Percentiles rank a stretch among this genome's conserved stretches.
Conservation (phyloP, 2,329 filamentous ascomycete genomes). For the Alternaria sp. region DNA sequence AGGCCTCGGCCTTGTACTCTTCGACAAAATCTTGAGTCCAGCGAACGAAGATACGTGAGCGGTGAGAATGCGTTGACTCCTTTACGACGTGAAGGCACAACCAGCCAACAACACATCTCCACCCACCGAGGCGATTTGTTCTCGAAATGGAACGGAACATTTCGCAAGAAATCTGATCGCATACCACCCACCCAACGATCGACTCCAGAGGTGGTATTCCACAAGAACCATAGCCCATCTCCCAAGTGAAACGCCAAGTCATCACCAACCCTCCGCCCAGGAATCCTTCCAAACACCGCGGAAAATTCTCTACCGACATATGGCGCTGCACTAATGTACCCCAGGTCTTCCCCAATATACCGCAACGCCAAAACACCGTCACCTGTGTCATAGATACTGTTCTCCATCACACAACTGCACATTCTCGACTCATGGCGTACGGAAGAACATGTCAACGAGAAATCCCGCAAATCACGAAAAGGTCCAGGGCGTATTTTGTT, state of each 20-base stretch:
- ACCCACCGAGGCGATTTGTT: background rate
- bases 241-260: constrained; percentile 7
- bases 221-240: background rate
- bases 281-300: background rate
- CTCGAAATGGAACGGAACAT: background rate
- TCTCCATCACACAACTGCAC: background rate
- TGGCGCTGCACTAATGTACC: background rate
- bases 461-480: constrained; percentile 1
- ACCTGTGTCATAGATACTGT: background rate
- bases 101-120: background rate
- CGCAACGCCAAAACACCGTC: constrained; percentile 1
- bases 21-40: background rate
- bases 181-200: background rate
- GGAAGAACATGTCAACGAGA: background rate
- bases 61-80: background rate
- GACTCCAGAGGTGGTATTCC: background rate
- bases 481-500: background rate
- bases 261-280: constrained; percentile 4
- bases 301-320: background rate
- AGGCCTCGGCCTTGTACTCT: background rate
- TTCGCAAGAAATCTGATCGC: background rate
- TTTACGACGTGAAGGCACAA: background rate
- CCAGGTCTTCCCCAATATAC: background rate
- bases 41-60: background rate
- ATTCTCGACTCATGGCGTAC: background rate